Conservation (phyloP, 495 filamentous ascomycete species). For the Penicillium steckii region DNA sequence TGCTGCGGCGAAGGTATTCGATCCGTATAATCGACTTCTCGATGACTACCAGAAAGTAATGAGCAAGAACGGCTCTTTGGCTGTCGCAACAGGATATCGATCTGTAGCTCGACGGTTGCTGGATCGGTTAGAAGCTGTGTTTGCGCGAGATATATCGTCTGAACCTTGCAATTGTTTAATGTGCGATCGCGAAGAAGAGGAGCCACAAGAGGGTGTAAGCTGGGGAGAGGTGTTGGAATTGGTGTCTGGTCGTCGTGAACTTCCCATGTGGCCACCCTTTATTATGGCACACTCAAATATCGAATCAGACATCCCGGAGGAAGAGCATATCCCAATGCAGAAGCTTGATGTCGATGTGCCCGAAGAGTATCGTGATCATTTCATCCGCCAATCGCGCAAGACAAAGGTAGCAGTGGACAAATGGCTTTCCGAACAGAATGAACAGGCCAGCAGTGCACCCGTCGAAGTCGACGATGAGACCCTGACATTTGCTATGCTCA, state of each 20-base stretch:
- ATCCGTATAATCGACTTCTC: constrained; percentile 73
- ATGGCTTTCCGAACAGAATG: constrained; percentile 79
- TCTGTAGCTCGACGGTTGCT: constrained; percentile 89
- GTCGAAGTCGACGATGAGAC: constrained; percentile 92
- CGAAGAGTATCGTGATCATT: constrained; percentile 86
- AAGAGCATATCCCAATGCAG: constrained; percentile 63
- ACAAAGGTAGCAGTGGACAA: constrained; percentile 78
- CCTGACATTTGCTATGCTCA: constrained; percentile 86
- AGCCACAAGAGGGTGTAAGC: constrained; percentile 69
- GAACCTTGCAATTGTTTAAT: constrained; percentile 78
- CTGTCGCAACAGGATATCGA: constrained; percentile 92
- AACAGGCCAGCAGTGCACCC: constrained; percentile 67
- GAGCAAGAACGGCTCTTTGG: constrained; percentile 78
- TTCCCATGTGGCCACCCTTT: constrained; percentile 87
- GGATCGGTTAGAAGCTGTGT: constrained; percentile 91
- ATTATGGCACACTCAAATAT: constrained; percentile 54
- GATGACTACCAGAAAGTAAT: constrained; percentile 85
- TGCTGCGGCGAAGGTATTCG: constrained; percentile 65
- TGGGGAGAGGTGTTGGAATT: constrained; percentile 97
- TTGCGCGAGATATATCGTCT: constrained; percentile 83
- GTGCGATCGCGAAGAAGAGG: constrained; percentile 61
- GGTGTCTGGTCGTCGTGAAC: constrained; percentile 79
- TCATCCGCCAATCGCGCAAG: constrained; percentile 82
- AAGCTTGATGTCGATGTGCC: constrained; percentile 90
- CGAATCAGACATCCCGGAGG: constrained; percentile 54